A percentile compares a stretch with the other conserved stretches of the same genome.
phyloP scores from a whole-genome alignment of 140 eudicot species.

The Stevia rebaudiana region DNA sequence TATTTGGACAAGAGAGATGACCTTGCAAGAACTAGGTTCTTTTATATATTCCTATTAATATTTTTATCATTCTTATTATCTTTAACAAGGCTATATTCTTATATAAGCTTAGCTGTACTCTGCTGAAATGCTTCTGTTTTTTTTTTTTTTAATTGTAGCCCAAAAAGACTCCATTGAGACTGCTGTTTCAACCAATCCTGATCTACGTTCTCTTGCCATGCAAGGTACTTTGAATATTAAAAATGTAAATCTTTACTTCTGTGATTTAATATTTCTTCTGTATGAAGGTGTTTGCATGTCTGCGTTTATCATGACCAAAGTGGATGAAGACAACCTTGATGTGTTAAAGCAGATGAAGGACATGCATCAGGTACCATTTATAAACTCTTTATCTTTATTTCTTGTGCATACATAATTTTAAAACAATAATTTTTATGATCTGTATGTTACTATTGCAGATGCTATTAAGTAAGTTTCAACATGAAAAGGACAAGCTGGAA shows the following conservation, averaged over 20 bases:
- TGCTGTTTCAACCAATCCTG: constrained; percentile 48
- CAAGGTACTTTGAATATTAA: too few relatives aligned
- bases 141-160: constrained; percentile 29
- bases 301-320: constrained; percentile 38
- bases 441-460: constrained; percentile 33
- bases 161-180: constrained; percentile 29
- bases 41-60: not conserved
- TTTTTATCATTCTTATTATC: not conserved
- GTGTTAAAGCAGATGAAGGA: constrained; percentile 58
- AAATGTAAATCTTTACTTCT: too few relatives aligned
- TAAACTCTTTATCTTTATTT: not conserved
- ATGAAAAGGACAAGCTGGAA: constrained; percentile 53
- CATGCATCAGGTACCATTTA: constrained; percentile 56
- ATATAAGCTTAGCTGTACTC: not conserved
- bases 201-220: constrained; percentile 65
- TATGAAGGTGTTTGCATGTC: constrained; percentile 70
- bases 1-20: constrained; percentile 50
- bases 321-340: constrained; percentile 33
- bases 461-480: constrained; percentile 47
- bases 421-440: not conserved
- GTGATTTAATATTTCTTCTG: constrained; percentile 14
- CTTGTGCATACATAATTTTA: not conserved
- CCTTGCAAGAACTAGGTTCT: constrained; percentile 32
- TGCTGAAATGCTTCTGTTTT: constrained; percentile 25
- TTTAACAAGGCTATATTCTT: not conserved